Conservation (phyloP, 2,329 filamentous ascomycete genomes). For the Colletotrichum sp. region DNA sequence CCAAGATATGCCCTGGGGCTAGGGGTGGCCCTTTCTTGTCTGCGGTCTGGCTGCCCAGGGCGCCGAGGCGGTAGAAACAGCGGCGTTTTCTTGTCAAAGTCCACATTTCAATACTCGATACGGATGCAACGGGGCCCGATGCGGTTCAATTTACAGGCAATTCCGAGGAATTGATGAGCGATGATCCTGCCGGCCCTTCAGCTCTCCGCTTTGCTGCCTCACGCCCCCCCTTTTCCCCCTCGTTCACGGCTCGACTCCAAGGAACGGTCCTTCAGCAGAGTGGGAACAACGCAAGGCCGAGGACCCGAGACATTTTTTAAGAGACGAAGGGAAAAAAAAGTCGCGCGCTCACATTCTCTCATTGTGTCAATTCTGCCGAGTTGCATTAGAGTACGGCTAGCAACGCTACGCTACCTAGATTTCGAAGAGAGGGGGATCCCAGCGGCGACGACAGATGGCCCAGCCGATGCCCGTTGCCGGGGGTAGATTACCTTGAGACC, state of each 20-base stretch:
- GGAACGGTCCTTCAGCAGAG: background rate
- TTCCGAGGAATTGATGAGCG: background rate
- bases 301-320: background rate
- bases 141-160: background rate
- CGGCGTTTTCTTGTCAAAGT: background rate
- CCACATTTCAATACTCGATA: background rate
- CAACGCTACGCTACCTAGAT: background rate
- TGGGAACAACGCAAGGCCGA: background rate
- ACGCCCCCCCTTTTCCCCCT: background rate
- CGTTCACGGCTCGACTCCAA: background rate
- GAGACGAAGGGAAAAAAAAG: background rate
- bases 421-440: background rate
- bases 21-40: background rate
- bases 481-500: background rate
- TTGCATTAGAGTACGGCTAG: background rate
- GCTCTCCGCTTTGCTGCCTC: background rate
- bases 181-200: background rate
- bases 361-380: background rate
- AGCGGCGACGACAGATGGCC: background rate
- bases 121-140: background rate
- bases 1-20: background rate
- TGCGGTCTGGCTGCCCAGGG: background rate
- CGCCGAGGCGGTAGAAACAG: background rate
- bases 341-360: background rate
- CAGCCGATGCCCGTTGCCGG: background rate